These are phyloP conservation scores for Parietichytrium sp. DNA, from an alignment of 108 stramenopile species.

Conservation along the genomic window DNA sequence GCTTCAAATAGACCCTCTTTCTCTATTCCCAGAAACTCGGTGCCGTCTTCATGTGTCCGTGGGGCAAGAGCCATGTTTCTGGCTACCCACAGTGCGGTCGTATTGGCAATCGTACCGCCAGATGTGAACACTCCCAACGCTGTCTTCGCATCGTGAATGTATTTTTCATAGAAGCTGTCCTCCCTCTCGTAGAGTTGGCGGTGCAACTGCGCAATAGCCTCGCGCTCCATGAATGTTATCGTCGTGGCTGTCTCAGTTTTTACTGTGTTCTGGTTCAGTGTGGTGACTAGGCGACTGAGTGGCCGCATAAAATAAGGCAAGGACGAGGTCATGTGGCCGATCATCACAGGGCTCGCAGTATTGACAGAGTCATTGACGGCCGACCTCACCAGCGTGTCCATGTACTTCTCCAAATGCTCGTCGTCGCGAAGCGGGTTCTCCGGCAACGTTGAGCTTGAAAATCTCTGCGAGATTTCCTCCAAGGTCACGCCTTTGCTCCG, in stretches of 20 bases:
- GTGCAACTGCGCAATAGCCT: slow-evolving; percentile 21
- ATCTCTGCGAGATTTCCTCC: neutral
- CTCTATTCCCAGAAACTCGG: neutral
- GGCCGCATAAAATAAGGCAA: slow-evolving; percentile 16
- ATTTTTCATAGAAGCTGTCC: neutral
- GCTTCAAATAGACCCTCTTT: neutral
- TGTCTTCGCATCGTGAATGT: neutral
- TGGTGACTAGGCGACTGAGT: slow-evolving; percentile 14
- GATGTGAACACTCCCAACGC: slow-evolving; percentile 35
- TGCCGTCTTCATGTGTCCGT: no score
- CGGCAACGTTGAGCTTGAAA: neutral
- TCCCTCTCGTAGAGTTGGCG: slow-evolving; percentile 2
- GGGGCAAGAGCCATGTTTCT: slow-evolving; percentile 1
- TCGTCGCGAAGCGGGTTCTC: neutral
- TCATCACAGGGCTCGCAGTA: neutral
- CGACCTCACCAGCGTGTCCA: neutral
- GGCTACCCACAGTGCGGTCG: slow-evolving; percentile 10
- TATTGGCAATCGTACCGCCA: slow-evolving; percentile 9
- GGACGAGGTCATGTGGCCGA: slow-evolving; percentile 25
- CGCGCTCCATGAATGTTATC: slow-evolving; percentile 22
- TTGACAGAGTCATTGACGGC: slow-evolving; percentile 30
- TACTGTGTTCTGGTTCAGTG: slow-evolving; percentile 13
- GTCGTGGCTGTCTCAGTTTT: slow-evolving; percentile 23
- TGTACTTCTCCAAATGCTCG: neutral
- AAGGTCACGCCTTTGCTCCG: neutral